These are phyloP conservation scores for Aspergillus tanneri DNA, from an alignment of 2,329 filamentous ascomycete genomes.

Conservation along the genomic window DNA sequence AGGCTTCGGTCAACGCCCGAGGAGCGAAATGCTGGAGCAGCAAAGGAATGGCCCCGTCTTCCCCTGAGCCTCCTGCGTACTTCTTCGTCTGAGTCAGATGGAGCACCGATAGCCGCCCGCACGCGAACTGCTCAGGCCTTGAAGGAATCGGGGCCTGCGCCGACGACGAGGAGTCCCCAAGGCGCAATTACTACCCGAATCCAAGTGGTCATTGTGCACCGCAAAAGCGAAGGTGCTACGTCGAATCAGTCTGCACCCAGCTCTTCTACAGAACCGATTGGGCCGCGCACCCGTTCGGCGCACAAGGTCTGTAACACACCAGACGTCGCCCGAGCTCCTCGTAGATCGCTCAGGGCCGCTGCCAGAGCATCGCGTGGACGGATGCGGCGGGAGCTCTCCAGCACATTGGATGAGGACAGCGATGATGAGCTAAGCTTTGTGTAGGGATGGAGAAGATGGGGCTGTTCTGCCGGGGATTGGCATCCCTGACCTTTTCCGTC, in stretches of 20 bases:
- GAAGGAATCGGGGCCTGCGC: constrained; percentile 11
- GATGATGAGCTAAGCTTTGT: constrained; percentile 43
- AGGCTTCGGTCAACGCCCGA: constrained; percentile 20
- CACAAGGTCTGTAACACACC: neutral
- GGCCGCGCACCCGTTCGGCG: constrained; percentile 11
- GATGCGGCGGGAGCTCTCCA: constrained; percentile 24
- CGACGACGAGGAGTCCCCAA: neutral
- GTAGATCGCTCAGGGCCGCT: neutral
- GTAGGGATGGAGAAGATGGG: constrained; percentile 13
- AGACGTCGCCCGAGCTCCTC: neutral
- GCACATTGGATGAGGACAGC: constrained; percentile 32
- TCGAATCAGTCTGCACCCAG: constrained; percentile 1
- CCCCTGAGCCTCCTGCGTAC: constrained; percentile 1
- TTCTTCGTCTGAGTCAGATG: constrained; percentile 10
- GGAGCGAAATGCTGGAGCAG: constrained; percentile 14
- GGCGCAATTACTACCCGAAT: constrained; percentile 12
- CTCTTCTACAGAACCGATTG: constrained; percentile 11
- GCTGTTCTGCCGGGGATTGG: constrained; percentile 2
- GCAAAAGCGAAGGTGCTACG: constrained; percentile 11
- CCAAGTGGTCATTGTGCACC: constrained; percentile 36
- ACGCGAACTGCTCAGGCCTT: constrained; percentile 21
- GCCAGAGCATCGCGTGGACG: neutral
- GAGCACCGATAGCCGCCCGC: constrained; percentile 20
- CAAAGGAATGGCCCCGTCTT: constrained; percentile 5
- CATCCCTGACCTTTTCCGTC: constrained; percentile 1